Evolutionary conservation across 2,329 filamentous ascomycete species (phyloP), one percentile per base, ranked within the genome.

Genomic region (Scolecobasidium constrictum): DNA sequence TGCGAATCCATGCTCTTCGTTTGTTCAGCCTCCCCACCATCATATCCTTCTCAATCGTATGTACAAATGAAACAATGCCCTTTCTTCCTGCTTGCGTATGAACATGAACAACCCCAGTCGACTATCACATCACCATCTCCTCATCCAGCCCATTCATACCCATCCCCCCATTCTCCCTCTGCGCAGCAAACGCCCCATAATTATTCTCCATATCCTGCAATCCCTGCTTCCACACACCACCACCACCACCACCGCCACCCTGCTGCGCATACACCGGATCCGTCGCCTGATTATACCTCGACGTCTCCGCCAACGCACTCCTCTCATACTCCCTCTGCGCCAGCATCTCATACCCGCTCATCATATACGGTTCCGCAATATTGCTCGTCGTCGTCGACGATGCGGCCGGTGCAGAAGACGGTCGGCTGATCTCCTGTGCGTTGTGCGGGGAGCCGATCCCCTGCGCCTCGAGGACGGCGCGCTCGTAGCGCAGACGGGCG

Each of bases 301-400:
- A 53, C 19, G 56, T 51, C 42, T 58, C 57, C 46, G 23, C 15
- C 18, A 47, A 40, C 20, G 61, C 63, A 2, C 69, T 70, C 43
- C 69, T 64, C 52, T 81, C 72, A 48, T 80, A 77, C 54, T 84
- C 79, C 42, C 76, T 69, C 45, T 70, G 68, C 46, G 81, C 77
- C 45, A 83, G 64, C 54, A 76, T 69, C 53, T 86, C 82, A 56
- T 94, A 94, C 12, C 87, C 87, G 5, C 77, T 81, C 38, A 75
- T 61, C 75, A 94, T 93, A 61, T 94, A 94, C 1, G 86, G 86
- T 60, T 93, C 86, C 31, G 75, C 77, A 47, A 75, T 69, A 36
- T 60, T 48, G 22, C 5, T 20, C n/a, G 17, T 19, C 13, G 20
- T 15, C 17, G 21, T 18, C n/a, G 23, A 22, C 17, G 16, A 22